Conservation (phyloP, 306 rosid genomes). For the Styphnolobium japonicum region DNA sequence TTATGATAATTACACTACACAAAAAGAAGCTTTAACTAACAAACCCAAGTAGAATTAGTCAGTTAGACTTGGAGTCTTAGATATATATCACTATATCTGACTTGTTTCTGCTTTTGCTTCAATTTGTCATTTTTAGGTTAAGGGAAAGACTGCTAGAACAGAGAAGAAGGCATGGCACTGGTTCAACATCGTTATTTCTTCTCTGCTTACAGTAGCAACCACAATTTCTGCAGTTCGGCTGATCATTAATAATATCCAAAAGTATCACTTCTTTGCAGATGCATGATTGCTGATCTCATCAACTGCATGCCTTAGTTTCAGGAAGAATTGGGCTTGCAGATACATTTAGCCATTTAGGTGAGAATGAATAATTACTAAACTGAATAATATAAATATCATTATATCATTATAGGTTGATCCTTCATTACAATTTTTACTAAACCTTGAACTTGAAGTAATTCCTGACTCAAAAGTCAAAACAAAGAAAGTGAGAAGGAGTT, state of each 20-base stretch:
- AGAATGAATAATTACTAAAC: not conserved
- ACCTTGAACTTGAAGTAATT: too few species aligned
- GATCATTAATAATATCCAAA: slow-evolving; percentile 35
- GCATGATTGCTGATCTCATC: slow-evolving; percentile 14
- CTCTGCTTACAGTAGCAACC: slow-evolving; percentile 41
- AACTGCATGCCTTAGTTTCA: not conserved
- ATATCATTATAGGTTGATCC: too few species aligned
- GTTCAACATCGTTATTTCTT: slow-evolving; percentile 42
- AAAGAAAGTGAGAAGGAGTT: too few species aligned
- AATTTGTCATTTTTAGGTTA: slow-evolving; percentile 47
- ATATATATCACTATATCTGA: not conserved
- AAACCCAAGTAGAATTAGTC: not conserved
- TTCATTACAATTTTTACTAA: too few species aligned
- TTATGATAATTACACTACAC: not conserved
- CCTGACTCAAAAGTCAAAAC: too few species aligned
- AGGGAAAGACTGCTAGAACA: slow-evolving; percentile 44
- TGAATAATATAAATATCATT: not conserved
- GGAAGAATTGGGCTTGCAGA: not conserved
- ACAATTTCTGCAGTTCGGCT: slow-evolving; percentile 47
- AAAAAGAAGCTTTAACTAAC: not conserved
- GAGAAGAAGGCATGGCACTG: slow-evolving; percentile 60
- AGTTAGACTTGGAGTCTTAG: not conserved
- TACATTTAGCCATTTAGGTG: not conserved
- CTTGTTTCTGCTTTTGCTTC: not conserved
- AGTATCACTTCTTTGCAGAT: slow-evolving; percentile 54